phyloP scores from a whole-genome alignment of 768 basidiomycete genomes.

The Rhizopogon vulgaris region DNA sequence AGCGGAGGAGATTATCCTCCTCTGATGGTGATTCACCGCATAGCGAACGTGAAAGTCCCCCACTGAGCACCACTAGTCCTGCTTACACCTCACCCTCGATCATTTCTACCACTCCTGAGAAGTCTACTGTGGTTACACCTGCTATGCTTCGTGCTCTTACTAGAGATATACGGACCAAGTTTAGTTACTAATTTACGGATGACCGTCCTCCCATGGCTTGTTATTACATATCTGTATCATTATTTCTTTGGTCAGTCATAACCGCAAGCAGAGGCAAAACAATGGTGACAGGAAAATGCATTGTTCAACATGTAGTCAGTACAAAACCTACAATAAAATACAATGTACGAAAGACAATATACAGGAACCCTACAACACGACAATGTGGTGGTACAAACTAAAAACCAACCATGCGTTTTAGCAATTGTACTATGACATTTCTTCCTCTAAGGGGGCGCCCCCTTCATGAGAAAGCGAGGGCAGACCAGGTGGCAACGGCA shows the following conservation, averaged over 20 bases:
- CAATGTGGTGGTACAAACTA: not conserved
- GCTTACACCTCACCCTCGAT: slow-evolving; percentile 39
- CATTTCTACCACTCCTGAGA: slow-evolving; percentile 34
- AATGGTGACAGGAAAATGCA: not conserved
- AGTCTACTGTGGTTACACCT: slow-evolving; percentile 41
- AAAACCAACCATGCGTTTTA: not conserved
- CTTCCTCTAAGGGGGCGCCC: not conserved
- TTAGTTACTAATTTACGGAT: slow-evolving; percentile 10
- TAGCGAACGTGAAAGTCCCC: slow-evolving; percentile 25
- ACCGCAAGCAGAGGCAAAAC: not conserved
- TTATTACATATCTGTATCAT: not conserved
- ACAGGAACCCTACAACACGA: not conserved
- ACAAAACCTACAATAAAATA: slow-evolving; percentile 1
- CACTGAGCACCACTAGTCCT: slow-evolving; percentile 6
- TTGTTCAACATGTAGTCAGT: not conserved
- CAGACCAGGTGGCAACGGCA: slow-evolving; percentile 68
- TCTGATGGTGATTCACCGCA: slow-evolving; percentile 23
- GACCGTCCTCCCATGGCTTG: not conserved
- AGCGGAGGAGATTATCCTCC: slow-evolving; percentile 39
- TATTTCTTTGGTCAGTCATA: not conserved
- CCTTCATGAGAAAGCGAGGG: slow-evolving; percentile 57
- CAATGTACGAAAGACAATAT: not conserved
- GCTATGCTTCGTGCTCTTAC: slow-evolving; percentile 52
- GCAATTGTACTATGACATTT: not conserved
- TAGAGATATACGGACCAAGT: slow-evolving; percentile 25